A percentile compares a stretch with the other conserved stretches of the same genome.
These are phyloP conservation scores for Mycena galopus DNA, from an alignment of 768 basidiomycete genomes.

Conservation along the genomic window DNA sequence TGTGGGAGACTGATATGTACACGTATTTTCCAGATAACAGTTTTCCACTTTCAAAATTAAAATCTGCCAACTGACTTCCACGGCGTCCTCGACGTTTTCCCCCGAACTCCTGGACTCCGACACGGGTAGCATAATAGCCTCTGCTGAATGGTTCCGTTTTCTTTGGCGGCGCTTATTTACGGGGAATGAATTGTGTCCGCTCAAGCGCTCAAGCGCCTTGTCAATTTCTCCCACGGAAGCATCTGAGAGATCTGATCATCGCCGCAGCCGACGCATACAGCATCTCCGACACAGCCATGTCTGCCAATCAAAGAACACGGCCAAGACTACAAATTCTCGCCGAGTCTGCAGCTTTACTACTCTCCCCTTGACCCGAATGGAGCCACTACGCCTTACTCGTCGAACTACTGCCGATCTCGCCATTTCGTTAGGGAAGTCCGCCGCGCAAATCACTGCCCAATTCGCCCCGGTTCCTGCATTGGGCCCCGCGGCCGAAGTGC, in stretches of 20 bases:
- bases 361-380: background rate
- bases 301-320: background rate
- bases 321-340: background rate
- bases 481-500: constrained; percentile 54
- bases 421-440: constrained; percentile 47
- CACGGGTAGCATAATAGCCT: no score
- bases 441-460: constrained; percentile 60
- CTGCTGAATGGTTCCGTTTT: no score
- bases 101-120: no score
- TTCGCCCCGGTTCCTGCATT: constrained; percentile 65
- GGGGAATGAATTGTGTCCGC: background rate
- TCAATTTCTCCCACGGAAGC: constrained; percentile 13
- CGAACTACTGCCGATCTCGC: constrained; percentile 12
- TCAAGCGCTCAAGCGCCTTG: no score
- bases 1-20: no score
- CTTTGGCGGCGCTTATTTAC: background rate
- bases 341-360: background rate
- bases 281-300: constrained; percentile 28
- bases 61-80: no score
- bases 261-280: constrained; percentile 7
- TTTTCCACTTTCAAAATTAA: no score
- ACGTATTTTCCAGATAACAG: no score
- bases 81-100: no score
- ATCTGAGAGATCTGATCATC: background rate
- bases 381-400: background rate